Conservation (phyloP, 306 rosid genomes). For the Cucurbita argyrosperma region DNA sequence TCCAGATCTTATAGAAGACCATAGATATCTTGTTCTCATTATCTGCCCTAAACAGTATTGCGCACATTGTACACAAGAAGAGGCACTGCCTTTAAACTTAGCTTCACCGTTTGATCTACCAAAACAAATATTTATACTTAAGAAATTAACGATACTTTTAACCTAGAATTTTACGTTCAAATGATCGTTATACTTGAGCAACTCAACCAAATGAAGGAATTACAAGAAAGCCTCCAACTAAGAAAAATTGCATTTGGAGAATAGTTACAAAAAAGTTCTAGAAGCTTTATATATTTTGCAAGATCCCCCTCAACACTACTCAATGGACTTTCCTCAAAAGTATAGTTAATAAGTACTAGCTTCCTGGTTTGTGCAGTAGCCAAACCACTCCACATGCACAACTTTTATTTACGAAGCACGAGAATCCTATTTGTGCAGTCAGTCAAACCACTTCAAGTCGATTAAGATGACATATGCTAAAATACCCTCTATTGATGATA, state of each 20-base stretch:
- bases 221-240: neutral
- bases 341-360: neutral
- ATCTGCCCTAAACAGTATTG: neutral
- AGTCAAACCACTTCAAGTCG: neutral
- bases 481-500: neutral
- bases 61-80: neutral
- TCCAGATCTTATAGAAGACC: neutral
- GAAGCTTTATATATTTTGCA: neutral
- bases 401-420: neutral
- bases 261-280: neutral
- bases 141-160: neutral
- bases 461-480: neutral
- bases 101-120: neutral
- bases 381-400: neutral
- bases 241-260: neutral
- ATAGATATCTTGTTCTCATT: neutral
- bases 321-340: neutral
- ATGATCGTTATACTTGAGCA: neutral
- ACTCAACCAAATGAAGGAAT: neutral
- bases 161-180: neutral
- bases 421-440: neutral
- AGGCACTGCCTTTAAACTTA: neutral
- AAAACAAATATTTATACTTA: neutral
- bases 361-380: neutral
- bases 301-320: neutral